Percentiles rank a stretch among this genome's conserved stretches.
phyloP scores from a whole-genome alignment of 192 early-diverging fungal genomes.

The Mortierella hygrophila region DNA sequence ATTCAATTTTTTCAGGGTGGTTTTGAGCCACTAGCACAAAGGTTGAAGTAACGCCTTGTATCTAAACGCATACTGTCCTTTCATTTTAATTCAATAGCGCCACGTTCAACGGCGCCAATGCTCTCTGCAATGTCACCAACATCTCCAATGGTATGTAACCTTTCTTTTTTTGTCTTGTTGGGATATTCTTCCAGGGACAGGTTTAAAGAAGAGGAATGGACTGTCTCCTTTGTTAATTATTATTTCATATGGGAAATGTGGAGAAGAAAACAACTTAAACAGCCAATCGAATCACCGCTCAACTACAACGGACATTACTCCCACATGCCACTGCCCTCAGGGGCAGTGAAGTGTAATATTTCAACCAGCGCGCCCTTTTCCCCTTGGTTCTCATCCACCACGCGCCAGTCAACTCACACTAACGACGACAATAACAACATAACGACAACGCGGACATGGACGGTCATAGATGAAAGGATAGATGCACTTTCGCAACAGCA shows the following conservation, averaged over 20 bases:
- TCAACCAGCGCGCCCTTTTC: not conserved
- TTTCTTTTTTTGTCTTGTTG: not conserved
- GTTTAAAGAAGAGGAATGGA: not conserved
- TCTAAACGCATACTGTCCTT: not conserved
- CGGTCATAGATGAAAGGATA: not conserved
- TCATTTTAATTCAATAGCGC: not conserved
- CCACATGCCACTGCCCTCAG: not conserved
- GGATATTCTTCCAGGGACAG: not conserved
- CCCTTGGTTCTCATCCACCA: not conserved
- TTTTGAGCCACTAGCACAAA: not conserved
- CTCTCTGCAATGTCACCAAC: slow-evolving; percentile 42
- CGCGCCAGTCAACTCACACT: not conserved
- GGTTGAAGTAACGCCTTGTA: not conserved
- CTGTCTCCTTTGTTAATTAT: not conserved
- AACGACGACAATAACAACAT: not conserved
- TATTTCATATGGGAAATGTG: slow-evolving; percentile 2
- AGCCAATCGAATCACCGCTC: not conserved
- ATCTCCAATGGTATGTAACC: slow-evolving; percentile 24
- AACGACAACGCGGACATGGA: not conserved
- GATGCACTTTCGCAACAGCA: not conserved
- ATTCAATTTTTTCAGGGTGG: too few relatives aligned
- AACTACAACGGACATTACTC: not conserved
- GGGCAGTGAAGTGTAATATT: not conserved
- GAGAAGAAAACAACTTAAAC: not conserved
- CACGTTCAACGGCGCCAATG: not conserved